These are phyloP conservation scores for Diaporthe batatas DNA, from an alignment of 2,329 filamentous ascomycete genomes.

Conservation along the genomic window DNA sequence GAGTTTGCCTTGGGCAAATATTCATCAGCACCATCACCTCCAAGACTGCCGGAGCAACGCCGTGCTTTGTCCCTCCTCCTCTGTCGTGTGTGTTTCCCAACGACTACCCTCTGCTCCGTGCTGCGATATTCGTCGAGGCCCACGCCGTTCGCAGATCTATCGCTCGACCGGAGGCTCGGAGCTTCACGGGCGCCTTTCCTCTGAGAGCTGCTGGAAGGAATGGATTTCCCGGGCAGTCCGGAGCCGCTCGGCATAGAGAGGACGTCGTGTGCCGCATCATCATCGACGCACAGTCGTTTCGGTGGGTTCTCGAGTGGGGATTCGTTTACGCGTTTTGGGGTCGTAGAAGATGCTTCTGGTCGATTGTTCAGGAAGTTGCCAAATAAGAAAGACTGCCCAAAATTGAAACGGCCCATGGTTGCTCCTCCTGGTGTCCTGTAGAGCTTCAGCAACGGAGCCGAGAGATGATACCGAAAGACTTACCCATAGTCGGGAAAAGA, in stretches of 20 bases:
- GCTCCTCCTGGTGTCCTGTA: slow-evolving; percentile 33
- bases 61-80: slow-evolving; percentile 30
- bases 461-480: slow-evolving; percentile 35
- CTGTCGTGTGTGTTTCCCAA: background rate
- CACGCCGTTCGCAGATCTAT: slow-evolving; percentile 21
- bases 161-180: slow-evolving; percentile 31
- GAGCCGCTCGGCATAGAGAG: slow-evolving; percentile 16
- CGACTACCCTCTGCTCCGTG: background rate
- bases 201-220: background rate
- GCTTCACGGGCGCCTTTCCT: slow-evolving; percentile 24
- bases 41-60: background rate
- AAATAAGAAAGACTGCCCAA: background rate
- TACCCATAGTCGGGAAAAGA: slow-evolving; percentile 61
- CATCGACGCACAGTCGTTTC: slow-evolving; percentile 38
- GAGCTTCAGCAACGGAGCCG: slow-evolving; percentile 14
- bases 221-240: background rate
- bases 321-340: slow-evolving; percentile 33
- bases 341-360: background rate
- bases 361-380: slow-evolving; percentile 9
- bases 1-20: background rate
- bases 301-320: background rate
- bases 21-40: background rate
- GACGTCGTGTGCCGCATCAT: background rate
- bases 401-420: slow-evolving; percentile 19
- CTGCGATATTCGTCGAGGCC: slow-evolving; percentile 32